Percentiles rank a stretch among this genome's conserved stretches.
Evolutionary conservation across 2,329 filamentous ascomycete species (phyloP).

Genomic region (Aspergillus amoenus): DNA sequence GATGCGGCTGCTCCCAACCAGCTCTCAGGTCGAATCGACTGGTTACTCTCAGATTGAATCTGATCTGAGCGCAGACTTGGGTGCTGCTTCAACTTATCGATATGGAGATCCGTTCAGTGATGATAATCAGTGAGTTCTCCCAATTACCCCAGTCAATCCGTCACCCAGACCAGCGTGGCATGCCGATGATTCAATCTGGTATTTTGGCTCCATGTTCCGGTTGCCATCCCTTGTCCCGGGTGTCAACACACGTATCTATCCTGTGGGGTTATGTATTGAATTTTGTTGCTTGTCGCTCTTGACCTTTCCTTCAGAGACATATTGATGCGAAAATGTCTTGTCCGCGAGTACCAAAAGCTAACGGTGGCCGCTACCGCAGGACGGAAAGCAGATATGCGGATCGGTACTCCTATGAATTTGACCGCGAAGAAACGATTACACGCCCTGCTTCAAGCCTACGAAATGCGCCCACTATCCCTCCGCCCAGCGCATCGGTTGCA

Average conservation of each 20-base stretch:
- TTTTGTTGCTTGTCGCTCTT: not conserved
- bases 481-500: conserved; percentile 34
- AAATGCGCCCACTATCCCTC: conserved; percentile 42
- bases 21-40: conserved; percentile 33
- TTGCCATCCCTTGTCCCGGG: conserved; percentile 8
- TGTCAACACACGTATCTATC: not conserved
- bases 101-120: conserved; percentile 24
- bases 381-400: conserved; percentile 12
- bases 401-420: conserved; percentile 20
- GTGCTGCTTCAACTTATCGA: conserved; percentile 27
- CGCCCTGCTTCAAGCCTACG: conserved; percentile 45
- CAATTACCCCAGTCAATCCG: conserved; percentile 9
- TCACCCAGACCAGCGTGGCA: conserved; percentile 5
- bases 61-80: conserved; percentile 28
- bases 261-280: not conserved
- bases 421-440: conserved; percentile 28
- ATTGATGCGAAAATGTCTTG: conserved; percentile 2
- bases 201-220: conserved; percentile 1
- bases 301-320: not conserved
- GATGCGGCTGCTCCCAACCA: conserved; percentile 47
- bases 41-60: conserved; percentile 32
- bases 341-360: conserved; percentile 15
- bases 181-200: conserved; percentile 13
- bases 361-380: conserved; percentile 11
- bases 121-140: conserved; percentile 14